Evolutionary conservation across 805 yeast species (phyloP).

Genomic region (Metschnikowia bowlesiae): DNA sequence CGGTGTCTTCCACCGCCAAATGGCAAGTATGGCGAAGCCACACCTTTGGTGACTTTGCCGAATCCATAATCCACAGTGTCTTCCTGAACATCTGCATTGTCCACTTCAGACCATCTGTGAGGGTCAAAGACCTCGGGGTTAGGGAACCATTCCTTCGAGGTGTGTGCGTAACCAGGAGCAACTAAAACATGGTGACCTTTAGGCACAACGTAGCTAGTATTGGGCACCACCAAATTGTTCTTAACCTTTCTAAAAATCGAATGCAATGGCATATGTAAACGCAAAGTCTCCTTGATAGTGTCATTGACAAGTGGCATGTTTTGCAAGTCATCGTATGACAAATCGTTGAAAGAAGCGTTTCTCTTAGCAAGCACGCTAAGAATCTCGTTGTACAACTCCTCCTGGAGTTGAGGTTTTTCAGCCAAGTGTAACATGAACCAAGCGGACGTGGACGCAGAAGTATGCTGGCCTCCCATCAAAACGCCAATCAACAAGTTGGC

Average conservation of each 20-base stretch:
- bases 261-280: constrained; percentile 95
- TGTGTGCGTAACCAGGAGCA: constrained; percentile 89
- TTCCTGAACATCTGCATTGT: constrained; percentile 25
- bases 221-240: constrained; percentile 74
- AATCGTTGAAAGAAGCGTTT: constrained; percentile 44
- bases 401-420: constrained; percentile 80
- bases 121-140: constrained; percentile 71
- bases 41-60: constrained; percentile 95
- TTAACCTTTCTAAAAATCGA: constrained; percentile 90
- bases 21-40: constrained; percentile 90
- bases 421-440: constrained; percentile 93
- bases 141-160: constrained; percentile 74
- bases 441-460: constrained; percentile 92
- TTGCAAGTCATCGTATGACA: constrained; percentile 79
- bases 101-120: constrained; percentile 65
- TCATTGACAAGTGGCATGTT: constrained; percentile 78
- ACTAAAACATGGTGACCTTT: constrained; percentile 85
- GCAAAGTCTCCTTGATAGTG: constrained; percentile 85
- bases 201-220: constrained; percentile 77
- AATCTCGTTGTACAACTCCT: constrained; percentile 74
- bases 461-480: constrained; percentile 99
- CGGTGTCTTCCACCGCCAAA: constrained; percentile 99
- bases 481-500: constrained; percentile 92
- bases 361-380: constrained; percentile 47
- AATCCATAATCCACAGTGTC: constrained; percentile 86